A percentile compares a stretch with the other conserved stretches of the same genome.
Evolutionary conservation across 2,329 filamentous ascomycete species (phyloP).

Genomic region (Colletotrichum chlorophyti): DNA sequence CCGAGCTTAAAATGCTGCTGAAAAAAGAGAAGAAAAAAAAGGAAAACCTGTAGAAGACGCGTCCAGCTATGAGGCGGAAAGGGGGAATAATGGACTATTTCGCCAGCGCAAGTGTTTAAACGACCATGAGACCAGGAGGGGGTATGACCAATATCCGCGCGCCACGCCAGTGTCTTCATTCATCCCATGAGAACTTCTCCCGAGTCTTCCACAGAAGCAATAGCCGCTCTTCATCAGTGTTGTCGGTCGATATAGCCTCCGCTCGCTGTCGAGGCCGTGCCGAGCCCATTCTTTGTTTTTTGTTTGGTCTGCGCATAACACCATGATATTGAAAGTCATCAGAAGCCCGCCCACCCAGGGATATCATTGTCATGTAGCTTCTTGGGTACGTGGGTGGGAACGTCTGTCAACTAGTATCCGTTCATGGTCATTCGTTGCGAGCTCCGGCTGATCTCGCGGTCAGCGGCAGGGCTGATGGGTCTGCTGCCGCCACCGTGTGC

Average conservation of each 20-base stretch:
- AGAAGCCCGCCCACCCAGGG: conserved; percentile 23
- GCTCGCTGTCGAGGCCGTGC: conserved; percentile 18
- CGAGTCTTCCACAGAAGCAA: conserved; percentile 5
- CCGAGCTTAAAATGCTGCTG: conserved; percentile 35
- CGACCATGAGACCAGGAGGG: conserved; percentile 12
- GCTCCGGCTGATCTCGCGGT: conserved; percentile 94
- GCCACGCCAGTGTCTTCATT: conserved; percentile 16
- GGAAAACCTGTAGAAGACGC: conserved; percentile 47
- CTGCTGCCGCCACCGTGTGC: conserved; percentile 82
- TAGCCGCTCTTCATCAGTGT: conserved; percentile 3
- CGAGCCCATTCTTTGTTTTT: conserved; percentile 13
- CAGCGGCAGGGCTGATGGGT: conserved; percentile 93
- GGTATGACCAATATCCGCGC: conserved; percentile 24
- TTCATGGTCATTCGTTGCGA: conserved; percentile 99
- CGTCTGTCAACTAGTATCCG: conserved; percentile 74
- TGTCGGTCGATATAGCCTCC: conserved; percentile 16
- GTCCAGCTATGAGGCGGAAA: conserved; percentile 47
- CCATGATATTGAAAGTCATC: conserved; percentile 29
- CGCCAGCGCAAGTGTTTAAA: conserved; percentile 24
- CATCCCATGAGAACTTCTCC: conserved; percentile 8
- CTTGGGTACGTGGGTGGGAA: conserved; percentile 17
- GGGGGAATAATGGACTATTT: conserved; percentile 28
- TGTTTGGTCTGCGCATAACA: conserved; percentile 29
- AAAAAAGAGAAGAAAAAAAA: conserved; percentile 42
- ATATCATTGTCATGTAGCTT: conserved; percentile 24